Conservation (phyloP, 2,329 filamentous ascomycete species). For the Alternaria incomplexa region DNA sequence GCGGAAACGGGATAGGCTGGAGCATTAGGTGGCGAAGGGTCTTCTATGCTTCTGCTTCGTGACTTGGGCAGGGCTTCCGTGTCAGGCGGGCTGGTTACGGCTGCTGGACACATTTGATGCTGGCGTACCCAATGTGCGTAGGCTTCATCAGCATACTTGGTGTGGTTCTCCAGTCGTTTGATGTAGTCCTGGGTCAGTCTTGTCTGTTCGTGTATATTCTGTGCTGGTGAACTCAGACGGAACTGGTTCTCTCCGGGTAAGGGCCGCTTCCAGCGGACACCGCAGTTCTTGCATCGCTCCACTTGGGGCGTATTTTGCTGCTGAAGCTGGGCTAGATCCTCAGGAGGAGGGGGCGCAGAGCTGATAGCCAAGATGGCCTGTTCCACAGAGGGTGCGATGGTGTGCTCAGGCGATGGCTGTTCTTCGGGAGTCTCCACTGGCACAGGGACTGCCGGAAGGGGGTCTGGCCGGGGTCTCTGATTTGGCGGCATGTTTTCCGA, state of each 20-base stretch:
- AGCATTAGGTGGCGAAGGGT: background rate
- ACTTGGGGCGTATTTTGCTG: constrained; percentile 21
- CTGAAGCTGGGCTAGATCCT: constrained; percentile 8
- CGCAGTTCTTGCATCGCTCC: constrained; percentile 27
- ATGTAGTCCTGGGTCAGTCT: constrained; percentile 21
- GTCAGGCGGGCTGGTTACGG: constrained; percentile 4
- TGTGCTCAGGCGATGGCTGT: constrained; percentile 7
- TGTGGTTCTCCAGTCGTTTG: constrained; percentile 21
- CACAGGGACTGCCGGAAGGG: constrained; percentile 10
- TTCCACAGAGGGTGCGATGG: constrained; percentile 13
- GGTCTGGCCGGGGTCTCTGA: constrained; percentile 24
- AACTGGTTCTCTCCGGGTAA: constrained; percentile 19
- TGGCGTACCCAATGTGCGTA: constrained; percentile 12
- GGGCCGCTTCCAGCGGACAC: constrained; percentile 28
- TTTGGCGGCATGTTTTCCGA: constrained; percentile 24
- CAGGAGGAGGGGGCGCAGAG: background rate
- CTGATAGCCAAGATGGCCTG: constrained; percentile 1
- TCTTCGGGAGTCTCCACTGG: constrained; percentile 11
- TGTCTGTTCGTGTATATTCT: constrained; percentile 21
- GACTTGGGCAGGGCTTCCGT: constrained; percentile 8
- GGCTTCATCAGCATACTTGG: constrained; percentile 23
- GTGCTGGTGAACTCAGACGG: constrained; percentile 16
- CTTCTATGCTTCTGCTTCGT: constrained; percentile 6
- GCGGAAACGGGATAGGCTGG: constrained; percentile 5
- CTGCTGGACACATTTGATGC: constrained; percentile 5